phyloP scores from a whole-genome alignment of 83 land plant species.

The Diphasiastrum complanatum region DNA sequence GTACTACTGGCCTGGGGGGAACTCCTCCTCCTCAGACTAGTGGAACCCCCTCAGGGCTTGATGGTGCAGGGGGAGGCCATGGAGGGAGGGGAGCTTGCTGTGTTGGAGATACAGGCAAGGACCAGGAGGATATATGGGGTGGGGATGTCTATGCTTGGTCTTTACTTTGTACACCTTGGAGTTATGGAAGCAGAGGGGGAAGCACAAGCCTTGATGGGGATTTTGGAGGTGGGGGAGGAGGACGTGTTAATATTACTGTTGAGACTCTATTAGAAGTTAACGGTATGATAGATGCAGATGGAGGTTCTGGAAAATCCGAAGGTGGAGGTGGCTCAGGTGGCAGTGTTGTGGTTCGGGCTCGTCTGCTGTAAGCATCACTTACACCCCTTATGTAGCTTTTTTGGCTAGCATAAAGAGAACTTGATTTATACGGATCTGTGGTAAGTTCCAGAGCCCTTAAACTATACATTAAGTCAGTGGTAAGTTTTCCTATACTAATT shows the following conservation, averaged over 20 bases:
- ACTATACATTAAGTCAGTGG: too few relatives aligned
- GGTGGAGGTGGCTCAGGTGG: constrained; percentile 98
- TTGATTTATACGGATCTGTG: too few relatives aligned
- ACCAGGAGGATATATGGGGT: constrained; percentile 79
- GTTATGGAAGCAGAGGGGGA: constrained; percentile 88
- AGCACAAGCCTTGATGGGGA: constrained; percentile 35
- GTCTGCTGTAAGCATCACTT: constrained; percentile 77
- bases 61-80: constrained; percentile 95
- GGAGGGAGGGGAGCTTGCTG: constrained; percentile 96
- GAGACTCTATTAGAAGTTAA: constrained; percentile 44
- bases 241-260: constrained; percentile 54
- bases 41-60: constrained; percentile 72
- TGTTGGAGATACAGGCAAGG: constrained; percentile 39
- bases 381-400: too few relatives aligned
- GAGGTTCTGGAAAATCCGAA: constrained; percentile 59
- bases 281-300: constrained; percentile 78
- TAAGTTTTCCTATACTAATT: too few relatives aligned
- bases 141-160: constrained; percentile 95
- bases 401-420: too few relatives aligned
- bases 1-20: constrained; percentile 69
- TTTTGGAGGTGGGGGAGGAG: constrained; percentile 84
- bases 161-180: constrained; percentile 65
- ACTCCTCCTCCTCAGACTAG: constrained; percentile 80
- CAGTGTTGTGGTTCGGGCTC: constrained; percentile 52
- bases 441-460: too few relatives aligned